Percentiles rank a stretch among this genome's conserved stretches.
These are phyloP conservation scores for Quercus ilex DNA, from an alignment of 306 rosid species.

Conservation along the genomic window DNA sequence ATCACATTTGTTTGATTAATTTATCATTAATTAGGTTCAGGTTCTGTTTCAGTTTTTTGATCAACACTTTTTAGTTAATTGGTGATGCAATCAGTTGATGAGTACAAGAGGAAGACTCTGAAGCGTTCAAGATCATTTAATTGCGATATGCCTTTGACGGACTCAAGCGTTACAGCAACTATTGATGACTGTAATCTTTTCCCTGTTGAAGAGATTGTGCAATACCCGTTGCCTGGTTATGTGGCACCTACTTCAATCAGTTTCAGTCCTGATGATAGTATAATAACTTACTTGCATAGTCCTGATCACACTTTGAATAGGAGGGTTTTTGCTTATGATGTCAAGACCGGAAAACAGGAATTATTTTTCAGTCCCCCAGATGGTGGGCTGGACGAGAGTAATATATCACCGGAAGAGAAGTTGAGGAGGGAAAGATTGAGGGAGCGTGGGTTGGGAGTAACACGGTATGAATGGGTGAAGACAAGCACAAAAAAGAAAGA, in stretches of 20 bases:
- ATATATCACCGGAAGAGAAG: slow-evolving; percentile 84
- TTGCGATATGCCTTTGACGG: slow-evolving; percentile 71
- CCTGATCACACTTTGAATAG: slow-evolving; percentile 73
- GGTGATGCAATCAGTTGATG: slow-evolving; percentile 80
- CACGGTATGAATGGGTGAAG: slow-evolving; percentile 93
- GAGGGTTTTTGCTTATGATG: slow-evolving; percentile 62
- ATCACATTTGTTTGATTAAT: neutral
- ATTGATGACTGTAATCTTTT: slow-evolving; percentile 52
- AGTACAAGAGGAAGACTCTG: slow-evolving; percentile 54
- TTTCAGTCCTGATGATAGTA: slow-evolving; percentile 76
- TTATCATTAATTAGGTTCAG: slow-evolving; percentile 17
- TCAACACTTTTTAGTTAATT: slow-evolving; percentile 19
- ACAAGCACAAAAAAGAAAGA: slow-evolving; percentile 55
- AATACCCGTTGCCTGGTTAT: slow-evolving; percentile 89
- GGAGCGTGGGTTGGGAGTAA: slow-evolving; percentile 95
- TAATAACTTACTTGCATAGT: slow-evolving; percentile 67
- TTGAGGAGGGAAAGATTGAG: slow-evolving; percentile 94
- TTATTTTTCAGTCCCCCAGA: slow-evolving; percentile 79
- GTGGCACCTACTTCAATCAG: slow-evolving; percentile 70
- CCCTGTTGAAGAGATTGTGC: slow-evolving; percentile 88
- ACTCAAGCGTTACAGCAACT: slow-evolving; percentile 41
- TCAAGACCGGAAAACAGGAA: slow-evolving; percentile 54
- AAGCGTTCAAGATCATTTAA: slow-evolving; percentile 58
- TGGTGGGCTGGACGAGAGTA: slow-evolving; percentile 90
- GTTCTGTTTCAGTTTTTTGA: slow-evolving; percentile 32